A percentile compares a stretch with the other conserved stretches of the same genome.
Evolutionary conservation across 768 basidiomycete genomes (phyloP).

Genomic region (Kwoniella pini): DNA sequence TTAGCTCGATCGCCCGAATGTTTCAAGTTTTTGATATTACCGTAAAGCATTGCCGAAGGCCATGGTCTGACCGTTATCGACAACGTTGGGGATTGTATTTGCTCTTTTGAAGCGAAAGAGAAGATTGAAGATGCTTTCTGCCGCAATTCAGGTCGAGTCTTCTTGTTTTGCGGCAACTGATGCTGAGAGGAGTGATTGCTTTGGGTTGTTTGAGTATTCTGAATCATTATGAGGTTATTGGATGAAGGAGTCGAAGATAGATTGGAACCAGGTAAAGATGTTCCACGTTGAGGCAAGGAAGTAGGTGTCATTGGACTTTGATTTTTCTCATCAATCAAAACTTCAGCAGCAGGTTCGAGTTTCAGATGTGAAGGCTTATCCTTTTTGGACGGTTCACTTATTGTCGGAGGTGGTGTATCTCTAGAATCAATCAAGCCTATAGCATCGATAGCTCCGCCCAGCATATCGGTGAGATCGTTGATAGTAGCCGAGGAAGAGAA

Average conservation of each 20-base stretch:
- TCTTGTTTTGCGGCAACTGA: not conserved
- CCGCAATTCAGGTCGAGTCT: slow-evolving; percentile 14
- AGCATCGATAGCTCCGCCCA: slow-evolving; percentile 48
- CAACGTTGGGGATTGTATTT: slow-evolving; percentile 7
- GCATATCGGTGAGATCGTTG: slow-evolving; percentile 46
- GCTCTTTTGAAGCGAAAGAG: slow-evolving; percentile 12
- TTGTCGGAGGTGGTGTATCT: slow-evolving; percentile 42
- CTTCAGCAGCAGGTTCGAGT: slow-evolving; percentile 21
- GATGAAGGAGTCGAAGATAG: not conserved
- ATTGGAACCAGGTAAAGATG: slow-evolving; percentile 16
- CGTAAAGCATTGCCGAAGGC: slow-evolving; percentile 53
- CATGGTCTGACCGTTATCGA: slow-evolving; percentile 34
- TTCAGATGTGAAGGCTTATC: slow-evolving; percentile 13
- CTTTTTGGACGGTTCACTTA: slow-evolving; percentile 27
- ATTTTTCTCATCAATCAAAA: not conserved
- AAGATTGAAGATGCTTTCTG: slow-evolving; percentile 22
- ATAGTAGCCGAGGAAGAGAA: slow-evolving; percentile 26
- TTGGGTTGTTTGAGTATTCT: not conserved
- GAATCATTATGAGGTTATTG: not conserved
- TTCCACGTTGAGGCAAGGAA: slow-evolving; percentile 16
- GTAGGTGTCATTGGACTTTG: slow-evolving; percentile 23
- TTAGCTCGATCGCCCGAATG: slow-evolving; percentile 49
- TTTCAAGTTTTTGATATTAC: slow-evolving; percentile 45
- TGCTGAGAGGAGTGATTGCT: not conserved
- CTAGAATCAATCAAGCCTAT: slow-evolving; percentile 46